Evolutionary conservation across 1,284 basidiomycete genomes (phyloP).

Genomic region (Tilletia indica): DNA sequence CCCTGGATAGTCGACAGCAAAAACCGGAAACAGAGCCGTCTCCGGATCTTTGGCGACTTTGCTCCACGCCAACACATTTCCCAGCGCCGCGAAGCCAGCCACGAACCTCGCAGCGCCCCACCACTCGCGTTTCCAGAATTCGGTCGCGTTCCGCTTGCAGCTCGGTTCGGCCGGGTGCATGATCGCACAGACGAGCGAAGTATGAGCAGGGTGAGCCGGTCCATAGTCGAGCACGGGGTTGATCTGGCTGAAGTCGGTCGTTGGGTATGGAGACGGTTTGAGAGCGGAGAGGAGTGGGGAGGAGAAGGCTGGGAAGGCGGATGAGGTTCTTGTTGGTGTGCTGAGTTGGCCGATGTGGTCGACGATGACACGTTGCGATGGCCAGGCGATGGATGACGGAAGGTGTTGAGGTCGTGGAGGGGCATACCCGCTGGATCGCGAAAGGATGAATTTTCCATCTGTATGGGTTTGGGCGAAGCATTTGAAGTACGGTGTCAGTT

Average conservation of each 20-base stretch:
- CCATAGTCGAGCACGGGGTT: constrained; percentile 47
- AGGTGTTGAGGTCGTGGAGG: constrained; percentile 40
- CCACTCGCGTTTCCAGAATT: constrained; percentile 42
- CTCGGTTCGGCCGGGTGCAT: constrained; percentile 45
- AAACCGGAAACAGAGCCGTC: constrained; percentile 41
- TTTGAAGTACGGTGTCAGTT: too few species aligned
- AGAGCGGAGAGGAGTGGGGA: constrained; percentile 45
- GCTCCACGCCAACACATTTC: constrained; percentile 27
- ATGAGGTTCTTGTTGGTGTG: constrained; percentile 30
- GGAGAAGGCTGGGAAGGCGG: constrained; percentile 43
- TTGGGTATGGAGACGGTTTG: constrained; percentile 37
- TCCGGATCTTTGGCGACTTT: constrained; percentile 42
- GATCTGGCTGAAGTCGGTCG: constrained; percentile 34
- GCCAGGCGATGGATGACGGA: constrained; percentile 40
- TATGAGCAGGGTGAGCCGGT: constrained; percentile 46
- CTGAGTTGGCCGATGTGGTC: constrained; percentile 40
- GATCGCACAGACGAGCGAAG: constrained; percentile 39
- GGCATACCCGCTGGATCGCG: constrained; percentile 41
- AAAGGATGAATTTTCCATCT: constrained; percentile 30
- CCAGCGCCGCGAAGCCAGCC: constrained; percentile 31
- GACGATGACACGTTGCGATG: constrained; percentile 32
- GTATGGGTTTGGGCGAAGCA: constrained; percentile 1
- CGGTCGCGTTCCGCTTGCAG: constrained; percentile 34
- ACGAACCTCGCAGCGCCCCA: constrained; percentile 39
- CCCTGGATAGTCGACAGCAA: constrained; percentile 38